These are phyloP conservation scores for Tausonia pullulans DNA, from an alignment of 1,284 basidiomycete species.

Conservation along the genomic window DNA sequence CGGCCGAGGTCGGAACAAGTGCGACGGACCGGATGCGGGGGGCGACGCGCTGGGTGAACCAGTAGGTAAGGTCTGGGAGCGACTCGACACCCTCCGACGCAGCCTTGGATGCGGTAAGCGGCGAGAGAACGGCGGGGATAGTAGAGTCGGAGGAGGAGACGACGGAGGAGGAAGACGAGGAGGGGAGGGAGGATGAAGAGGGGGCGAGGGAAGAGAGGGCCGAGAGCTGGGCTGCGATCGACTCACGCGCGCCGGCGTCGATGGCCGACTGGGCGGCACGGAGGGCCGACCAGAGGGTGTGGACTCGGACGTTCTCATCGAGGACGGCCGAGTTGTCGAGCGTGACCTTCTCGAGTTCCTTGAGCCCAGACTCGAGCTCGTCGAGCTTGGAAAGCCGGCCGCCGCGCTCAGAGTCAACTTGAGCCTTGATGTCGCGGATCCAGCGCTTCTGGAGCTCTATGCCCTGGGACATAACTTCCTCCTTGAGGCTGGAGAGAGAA, in stretches of 20 bases:
- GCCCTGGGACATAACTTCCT: slow-evolving; percentile 91
- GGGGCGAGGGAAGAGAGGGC: slow-evolving; percentile 55
- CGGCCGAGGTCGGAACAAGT: slow-evolving; percentile 62
- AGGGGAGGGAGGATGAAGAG: slow-evolving; percentile 48
- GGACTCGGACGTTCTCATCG: slow-evolving; percentile 78
- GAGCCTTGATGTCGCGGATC: slow-evolving; percentile 91
- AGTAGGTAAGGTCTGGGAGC: slow-evolving; percentile 72
- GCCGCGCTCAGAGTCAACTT: slow-evolving; percentile 92
- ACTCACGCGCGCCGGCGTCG: slow-evolving; percentile 48
- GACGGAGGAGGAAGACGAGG: slow-evolving; percentile 19
- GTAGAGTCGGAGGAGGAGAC: slow-evolving; percentile 31
- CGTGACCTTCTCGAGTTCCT: slow-evolving; percentile 79
- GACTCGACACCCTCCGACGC: slow-evolving; percentile 83
- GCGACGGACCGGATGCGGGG: slow-evolving; percentile 79
- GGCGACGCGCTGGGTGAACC: slow-evolving; percentile 76
- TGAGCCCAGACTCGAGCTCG: slow-evolving; percentile 78
- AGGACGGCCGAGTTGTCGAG: slow-evolving; percentile 81
- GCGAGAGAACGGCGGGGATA: slow-evolving; percentile 54
- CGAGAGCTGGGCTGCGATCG: slow-evolving; percentile 82
- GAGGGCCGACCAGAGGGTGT: slow-evolving; percentile 42
- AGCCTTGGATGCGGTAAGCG: slow-evolving; percentile 53
- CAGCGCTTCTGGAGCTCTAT: slow-evolving; percentile 94
- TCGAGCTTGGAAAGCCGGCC: slow-evolving; percentile 91
- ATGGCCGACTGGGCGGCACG: slow-evolving; percentile 41
- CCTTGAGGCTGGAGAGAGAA: slow-evolving; percentile 55